Evolutionary conservation across 805 yeast species (phyloP), one percentile per base, ranked within the genome.

Genomic region (Candida sanyiensis): DNA sequence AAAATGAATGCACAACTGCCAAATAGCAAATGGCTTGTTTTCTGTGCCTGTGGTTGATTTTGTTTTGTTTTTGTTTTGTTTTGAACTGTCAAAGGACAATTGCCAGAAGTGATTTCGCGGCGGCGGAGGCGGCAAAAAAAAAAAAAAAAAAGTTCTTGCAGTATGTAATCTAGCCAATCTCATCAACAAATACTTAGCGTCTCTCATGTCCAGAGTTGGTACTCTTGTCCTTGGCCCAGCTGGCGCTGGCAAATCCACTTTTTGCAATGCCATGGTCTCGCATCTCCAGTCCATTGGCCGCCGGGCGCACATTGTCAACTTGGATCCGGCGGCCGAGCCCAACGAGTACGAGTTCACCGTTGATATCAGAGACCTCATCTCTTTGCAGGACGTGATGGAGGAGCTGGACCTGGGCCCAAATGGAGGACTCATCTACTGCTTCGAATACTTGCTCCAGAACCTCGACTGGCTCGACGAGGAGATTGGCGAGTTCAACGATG

Each of bases 381-480:
- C 95, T 1, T 66, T 90, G 30, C 87, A 88, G 41, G 97, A 90
- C 60, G 96, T 88, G 19, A 88, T 88, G 89, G 97, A 90, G 47
- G 97, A 90, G 59, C 67, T 90, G 67, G 82, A 83, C 25, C 63
- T 86, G 33, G 98, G 98, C 0, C 97, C 97, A 7, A 90, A 90
- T 49, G 99, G 98, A 35, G 97, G 94, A 0, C 64, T 93, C 35
- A 68, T 93, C 23, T 93, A 89, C 60, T 93, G 97, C 56, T 90
- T 93, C 58, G 97, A 93, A 63, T 86, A 89, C 56, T 67, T 93
- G 24, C 60, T 93, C 55, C 77, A 89, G 31, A 93, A 93, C 55
- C 58, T 93, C 44, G 99, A 93, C 64, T 93, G 99, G 99, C 64
- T 93, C 23, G 98, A 90, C 51, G 97, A 90, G 51, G 96, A 90